phyloP scores from a whole-genome alignment of 352 stramenopile genomes.

The Phytophthora colocasiae region DNA sequence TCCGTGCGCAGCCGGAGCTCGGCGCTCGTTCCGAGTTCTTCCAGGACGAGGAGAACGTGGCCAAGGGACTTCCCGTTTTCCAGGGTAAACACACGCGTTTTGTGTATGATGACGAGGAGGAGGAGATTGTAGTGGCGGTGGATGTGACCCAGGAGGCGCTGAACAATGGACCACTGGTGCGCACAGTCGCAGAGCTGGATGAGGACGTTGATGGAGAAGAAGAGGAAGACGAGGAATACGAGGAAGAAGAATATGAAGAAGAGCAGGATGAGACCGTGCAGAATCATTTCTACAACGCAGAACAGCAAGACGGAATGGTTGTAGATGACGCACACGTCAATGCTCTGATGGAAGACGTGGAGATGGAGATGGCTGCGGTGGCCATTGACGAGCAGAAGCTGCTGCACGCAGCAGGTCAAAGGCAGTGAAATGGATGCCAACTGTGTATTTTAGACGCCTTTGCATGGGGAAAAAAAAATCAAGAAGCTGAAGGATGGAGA shows the following conservation, averaged over 20 bases:
- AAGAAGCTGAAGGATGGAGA: background rate
- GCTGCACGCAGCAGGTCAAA: conserved; percentile 28
- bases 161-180: conserved; percentile 55
- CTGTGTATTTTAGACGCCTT: conserved; percentile 39
- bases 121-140: conserved; percentile 68
- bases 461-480: background rate
- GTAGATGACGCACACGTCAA: conserved; percentile 53
- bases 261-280: conserved; percentile 39
- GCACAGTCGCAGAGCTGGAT: conserved; percentile 69
- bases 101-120: conserved; percentile 78
- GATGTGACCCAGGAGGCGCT: conserved; percentile 71
- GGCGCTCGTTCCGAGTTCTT: conserved; percentile 70
- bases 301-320: conserved; percentile 22
- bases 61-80: conserved; percentile 70
- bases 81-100: conserved; percentile 85
- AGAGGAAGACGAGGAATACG: conserved; percentile 47
- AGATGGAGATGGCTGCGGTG: conserved; percentile 75
- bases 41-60: conserved; percentile 65
- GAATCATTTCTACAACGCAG: conserved; percentile 49
- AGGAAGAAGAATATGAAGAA: conserved; percentile 28
- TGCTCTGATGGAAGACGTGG: conserved; percentile 67
- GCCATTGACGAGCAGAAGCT: conserved; percentile 54
- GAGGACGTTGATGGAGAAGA: conserved; percentile 47
- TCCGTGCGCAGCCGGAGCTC: conserved; percentile 58
- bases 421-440: conserved; percentile 13